A percentile compares a stretch with the other conserved stretches of the same genome.
These are phyloP conservation scores for Vanderwaltozyma verrucispora DNA, from an alignment of 805 yeast genomes.

Conservation along the genomic window DNA sequence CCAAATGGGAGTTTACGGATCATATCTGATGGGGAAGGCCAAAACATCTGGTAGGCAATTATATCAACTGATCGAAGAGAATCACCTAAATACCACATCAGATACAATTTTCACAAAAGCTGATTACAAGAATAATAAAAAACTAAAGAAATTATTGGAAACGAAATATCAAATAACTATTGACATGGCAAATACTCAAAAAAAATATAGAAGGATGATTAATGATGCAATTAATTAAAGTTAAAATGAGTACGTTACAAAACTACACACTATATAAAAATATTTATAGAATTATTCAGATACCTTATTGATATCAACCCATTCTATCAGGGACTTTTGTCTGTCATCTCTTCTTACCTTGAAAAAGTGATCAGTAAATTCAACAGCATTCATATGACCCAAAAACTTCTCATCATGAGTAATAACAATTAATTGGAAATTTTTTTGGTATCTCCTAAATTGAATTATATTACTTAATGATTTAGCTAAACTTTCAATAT, in stretches of 20 bases:
- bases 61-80: neutral
- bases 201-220: slow-evolving; percentile 21
- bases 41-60: neutral
- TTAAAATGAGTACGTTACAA: neutral
- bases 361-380: slow-evolving; percentile 80
- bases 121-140: neutral
- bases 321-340: slow-evolving; percentile 67
- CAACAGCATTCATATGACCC: slow-evolving; percentile 72
- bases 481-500: slow-evolving; percentile 77
- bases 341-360: slow-evolving; percentile 70
- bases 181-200: slow-evolving; percentile 31
- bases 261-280: no score
- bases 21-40: slow-evolving; percentile 15
- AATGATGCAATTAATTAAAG: slow-evolving; percentile 3
- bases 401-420: slow-evolving; percentile 94
- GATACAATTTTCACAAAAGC: neutral
- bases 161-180: slow-evolving; percentile 17
- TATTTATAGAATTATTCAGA: slow-evolving; percentile 13
- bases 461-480: slow-evolving; percentile 69
- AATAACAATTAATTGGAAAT: slow-evolving; percentile 89
- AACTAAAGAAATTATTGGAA: slow-evolving; percentile 9
- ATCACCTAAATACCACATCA: neutral
- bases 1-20: slow-evolving; percentile 18
- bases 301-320: slow-evolving; percentile 37
- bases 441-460: slow-evolving; percentile 62